Percentiles rank a stretch among this genome's conserved stretches.
These are phyloP conservation scores for Chrysanthemum seticuspe DNA, from an alignment of 129 eudicot genomes.

Conservation along the genomic window DNA sequence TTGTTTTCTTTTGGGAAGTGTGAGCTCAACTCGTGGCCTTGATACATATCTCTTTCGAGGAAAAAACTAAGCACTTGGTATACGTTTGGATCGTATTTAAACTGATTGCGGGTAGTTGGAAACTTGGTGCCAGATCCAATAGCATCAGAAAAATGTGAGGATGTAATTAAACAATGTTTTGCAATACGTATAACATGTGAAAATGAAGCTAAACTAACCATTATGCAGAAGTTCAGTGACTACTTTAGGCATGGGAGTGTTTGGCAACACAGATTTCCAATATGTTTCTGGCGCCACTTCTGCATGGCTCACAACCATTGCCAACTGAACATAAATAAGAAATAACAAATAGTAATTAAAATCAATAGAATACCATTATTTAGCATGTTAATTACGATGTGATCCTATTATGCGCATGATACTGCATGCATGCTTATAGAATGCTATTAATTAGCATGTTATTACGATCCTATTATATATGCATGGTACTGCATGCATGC, in stretches of 20 bases:
- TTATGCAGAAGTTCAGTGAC: background rate
- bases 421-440: background rate
- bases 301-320: background rate
- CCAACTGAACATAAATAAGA: background rate
- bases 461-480: background rate
- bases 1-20: background rate
- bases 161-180: too few species aligned
- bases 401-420: background rate
- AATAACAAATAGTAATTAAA: background rate
- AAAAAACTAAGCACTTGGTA: background rate
- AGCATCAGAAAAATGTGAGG: too few species aligned
- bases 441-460: background rate
- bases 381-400: background rate
- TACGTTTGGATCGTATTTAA: background rate
- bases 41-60: background rate
- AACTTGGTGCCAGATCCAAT: background rate
- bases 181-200: background rate
- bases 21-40: background rate
- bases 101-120: background rate
- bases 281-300: background rate
- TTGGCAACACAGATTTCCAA: slow-evolving; percentile 3
- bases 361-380: background rate
- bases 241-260: slow-evolving; percentile 2
- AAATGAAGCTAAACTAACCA: background rate
- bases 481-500: background rate